Base-by-base conservation (phyloP, 1,284 basidiomycete genomes). In the Papiliotrema fonsecae region DNA sequence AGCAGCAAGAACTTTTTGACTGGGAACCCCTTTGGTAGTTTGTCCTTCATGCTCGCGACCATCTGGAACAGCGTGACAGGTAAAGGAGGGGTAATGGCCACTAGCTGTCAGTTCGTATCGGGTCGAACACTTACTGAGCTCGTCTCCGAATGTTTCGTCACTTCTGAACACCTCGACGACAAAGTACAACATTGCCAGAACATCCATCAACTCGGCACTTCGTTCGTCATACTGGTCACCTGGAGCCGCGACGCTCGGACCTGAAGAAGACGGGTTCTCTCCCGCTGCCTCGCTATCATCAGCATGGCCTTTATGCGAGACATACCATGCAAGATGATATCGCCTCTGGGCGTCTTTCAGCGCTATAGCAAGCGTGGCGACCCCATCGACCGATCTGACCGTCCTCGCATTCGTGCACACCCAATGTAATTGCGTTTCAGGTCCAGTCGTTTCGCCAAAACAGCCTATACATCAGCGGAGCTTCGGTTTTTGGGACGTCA, bases 1-100 rank as follows among this genome's bases (percentile, higher is more conserved):
- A 98, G 81, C n/a, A 98, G 81, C 16, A 98, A 80, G 3, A 98
- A 89, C 81, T 96, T 96, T 76, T 96, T 97, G 57, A 94, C 87
- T 0, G 93, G 92, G 70, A 96, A 97, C 2, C 91, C 91, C 66
- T 89, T 93, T 4, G 91, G 87, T 62, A 87, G 88, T 75, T 91
- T 92, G 67, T 99, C 96, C 56, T 91, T 85, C 43, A 98, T 76
- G 27, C 85, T 84, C 18, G 92, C 86, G 9, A 98, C 85, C 46
- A 93, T 80, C 48, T 86, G 86, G 75, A 97, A 88, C 18, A 98
- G 78, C 69, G 92, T 93, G 16, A 96, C 84, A 2, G 94, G 93
- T 19, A 98, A 76, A 7, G 94, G 91, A 3, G 94, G 93, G 45
- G 96, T 89, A 72, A 97, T 79, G 59, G 86, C 86, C 92, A 97